These are phyloP conservation scores for Gnomoniopsis smithogilvyi DNA, from an alignment of 2,329 filamentous ascomycete genomes.

Conservation along the genomic window DNA sequence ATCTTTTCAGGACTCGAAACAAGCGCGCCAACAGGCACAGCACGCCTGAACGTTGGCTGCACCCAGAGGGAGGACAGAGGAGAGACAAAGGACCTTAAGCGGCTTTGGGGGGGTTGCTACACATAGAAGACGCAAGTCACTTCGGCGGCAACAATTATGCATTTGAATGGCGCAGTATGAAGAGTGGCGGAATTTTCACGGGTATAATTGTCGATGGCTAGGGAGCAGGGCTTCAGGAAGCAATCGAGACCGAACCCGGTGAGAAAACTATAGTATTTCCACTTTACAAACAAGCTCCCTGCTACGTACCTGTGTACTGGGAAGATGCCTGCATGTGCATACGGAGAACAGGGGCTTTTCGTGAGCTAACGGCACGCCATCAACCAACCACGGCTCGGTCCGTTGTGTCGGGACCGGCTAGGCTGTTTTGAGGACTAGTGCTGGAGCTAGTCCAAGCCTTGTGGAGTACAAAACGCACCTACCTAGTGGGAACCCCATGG, in stretches of 20 bases:
- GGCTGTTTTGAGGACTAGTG: neutral
- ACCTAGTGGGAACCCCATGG: neutral
- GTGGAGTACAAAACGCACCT: neutral
- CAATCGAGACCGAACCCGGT: neutral
- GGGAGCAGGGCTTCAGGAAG: neutral
- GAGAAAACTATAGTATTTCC: neutral
- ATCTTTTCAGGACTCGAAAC: neutral
- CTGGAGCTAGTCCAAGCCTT: neutral
- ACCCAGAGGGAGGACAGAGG: too few relatives aligned
- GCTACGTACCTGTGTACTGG: too few relatives aligned
- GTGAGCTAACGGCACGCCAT: neutral
- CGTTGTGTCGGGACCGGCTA: slow-evolving; percentile 9
- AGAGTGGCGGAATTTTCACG: neutral
- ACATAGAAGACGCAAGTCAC: neutral
- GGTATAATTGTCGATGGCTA: neutral
- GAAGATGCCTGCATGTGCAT: too few relatives aligned
- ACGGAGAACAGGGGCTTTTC: too few relatives aligned
- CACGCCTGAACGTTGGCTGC: too few relatives aligned
- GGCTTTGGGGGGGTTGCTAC: too few relatives aligned
- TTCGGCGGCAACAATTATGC: neutral
- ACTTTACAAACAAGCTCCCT: neutral
- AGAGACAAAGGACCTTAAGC: too few relatives aligned
- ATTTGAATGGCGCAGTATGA: neutral
- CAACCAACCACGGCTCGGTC: slow-evolving; percentile 9
- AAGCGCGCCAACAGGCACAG: slow-evolving; percentile 7